phyloP scores from a whole-genome alignment of 768 basidiomycete species.

The Tricholoma hemisulphureum region DNA sequence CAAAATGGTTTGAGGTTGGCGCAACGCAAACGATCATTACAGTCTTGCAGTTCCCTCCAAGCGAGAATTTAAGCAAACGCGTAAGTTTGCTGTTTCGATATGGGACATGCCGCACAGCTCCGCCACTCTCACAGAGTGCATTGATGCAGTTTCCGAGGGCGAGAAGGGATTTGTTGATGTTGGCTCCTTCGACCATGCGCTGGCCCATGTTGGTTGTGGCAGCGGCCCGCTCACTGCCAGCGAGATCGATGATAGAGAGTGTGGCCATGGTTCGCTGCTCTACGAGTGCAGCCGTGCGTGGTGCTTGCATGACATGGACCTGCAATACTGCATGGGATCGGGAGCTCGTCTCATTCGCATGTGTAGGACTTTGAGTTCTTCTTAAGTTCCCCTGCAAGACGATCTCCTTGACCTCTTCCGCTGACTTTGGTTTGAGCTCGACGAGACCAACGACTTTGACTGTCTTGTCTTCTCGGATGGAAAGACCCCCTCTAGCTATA shows the following conservation, averaged over 20 bases:
- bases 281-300: slow-evolving; percentile 79
- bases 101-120: slow-evolving; percentile 84
- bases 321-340: slow-evolving; percentile 97
- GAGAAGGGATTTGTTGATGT: slow-evolving; percentile 98
- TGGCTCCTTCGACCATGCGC: slow-evolving; percentile 97
- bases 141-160: slow-evolving; percentile 99
- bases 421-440: slow-evolving; percentile 75
- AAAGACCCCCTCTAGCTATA: slow-evolving; percentile 76
- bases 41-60: slow-evolving; percentile 98
- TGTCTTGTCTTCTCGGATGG: slow-evolving; percentile 91
- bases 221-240: slow-evolving; percentile 94
- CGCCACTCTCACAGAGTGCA: slow-evolving; percentile 92
- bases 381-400: slow-evolving; percentile 86
- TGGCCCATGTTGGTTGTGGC: slow-evolving; percentile 97
- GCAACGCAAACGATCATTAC: slow-evolving; percentile 99
- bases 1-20: slow-evolving; percentile 92
- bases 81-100: slow-evolving; percentile 99
- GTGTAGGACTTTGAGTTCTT: slow-evolving; percentile 90
- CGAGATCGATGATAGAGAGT: slow-evolving; percentile 96
- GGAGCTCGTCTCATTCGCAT: slow-evolving; percentile 95
- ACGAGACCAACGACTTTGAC: slow-evolving; percentile 88
- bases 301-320: slow-evolving; percentile 87
- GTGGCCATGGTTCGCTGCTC: slow-evolving; percentile 85
- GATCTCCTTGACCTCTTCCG: slow-evolving; percentile 92
- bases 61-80: slow-evolving; percentile 93